Base-by-base conservation (phyloP, 176 grass and related monocot species). In the Lolium multiflorum region DNA sequence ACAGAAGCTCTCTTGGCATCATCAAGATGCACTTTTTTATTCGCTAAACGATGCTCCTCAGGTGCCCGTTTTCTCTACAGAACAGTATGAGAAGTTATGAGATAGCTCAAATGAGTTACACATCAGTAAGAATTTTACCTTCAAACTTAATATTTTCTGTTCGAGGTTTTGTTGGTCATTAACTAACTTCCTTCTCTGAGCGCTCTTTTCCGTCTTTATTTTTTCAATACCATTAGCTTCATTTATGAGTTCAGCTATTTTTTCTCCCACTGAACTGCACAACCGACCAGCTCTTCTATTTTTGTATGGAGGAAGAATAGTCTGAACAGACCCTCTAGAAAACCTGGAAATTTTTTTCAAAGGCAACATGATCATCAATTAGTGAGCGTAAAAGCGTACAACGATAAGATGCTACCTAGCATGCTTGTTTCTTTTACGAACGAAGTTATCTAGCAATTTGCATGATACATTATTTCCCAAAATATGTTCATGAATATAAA, bases 241-340 rank as follows among this genome's bases (percentile, higher is more conserved):
- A 55, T 86, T 71, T 48, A 88, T 20, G 74, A 92, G 65, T 79
- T 87, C 78, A 51, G 81, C 55, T 83, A 98, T 92, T 83, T 54
- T 81, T 80, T 94, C 93, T 78, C 79, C 96, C 37, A 95, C 55
- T 35, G 89, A 92, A 84, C 86, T 84, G 84, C 93, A 94, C 80
- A 92, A 89, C 61, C 96, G 93, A 76, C 88, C 93, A 60, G 84
- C 78, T 71, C 83, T 86, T 5, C 15, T 25, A 61, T 72, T 92
- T 86, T 79, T 88, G 46, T 43, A 20, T 82, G 96, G 90, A 92
- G 91, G 89, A 68, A 92, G 93, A 65, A 70, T 86, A 31, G 83
- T 92, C 88, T 98, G 83, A 67, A 98, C 96, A 56, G 86, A 72
- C 86, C 91, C 91, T 90, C 84, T 91, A 54, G 1, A 88, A 76